Evolutionary conservation across 2,329 filamentous ascomycete species (phyloP).

Genomic region (Botrytis elliptica): DNA sequence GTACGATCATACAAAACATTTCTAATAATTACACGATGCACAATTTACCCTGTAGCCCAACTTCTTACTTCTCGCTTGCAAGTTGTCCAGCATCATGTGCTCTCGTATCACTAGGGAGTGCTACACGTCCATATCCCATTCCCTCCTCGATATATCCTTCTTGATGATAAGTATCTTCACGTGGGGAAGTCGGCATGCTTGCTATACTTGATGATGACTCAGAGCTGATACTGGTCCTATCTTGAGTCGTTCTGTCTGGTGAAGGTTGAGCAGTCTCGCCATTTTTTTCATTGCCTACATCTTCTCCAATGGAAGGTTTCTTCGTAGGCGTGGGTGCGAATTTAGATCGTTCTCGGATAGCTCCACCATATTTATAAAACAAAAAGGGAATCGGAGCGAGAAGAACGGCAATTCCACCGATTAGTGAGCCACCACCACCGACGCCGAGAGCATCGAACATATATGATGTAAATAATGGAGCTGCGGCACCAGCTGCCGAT

Average conservation of each 20-base stretch:
- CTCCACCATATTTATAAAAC: slow-evolving; percentile 37
- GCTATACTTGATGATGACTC: slow-evolving; percentile 43
- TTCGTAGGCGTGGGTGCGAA: slow-evolving; percentile 31
- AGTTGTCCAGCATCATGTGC: slow-evolving; percentile 14
- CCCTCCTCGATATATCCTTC: slow-evolving; percentile 20
- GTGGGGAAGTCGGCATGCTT: slow-evolving; percentile 40
- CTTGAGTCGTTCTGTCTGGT: background rate
- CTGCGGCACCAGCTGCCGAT: slow-evolving; percentile 61
- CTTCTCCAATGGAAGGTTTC: background rate
- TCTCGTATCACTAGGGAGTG: slow-evolving; percentile 8
- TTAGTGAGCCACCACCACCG: slow-evolving; percentile 51
- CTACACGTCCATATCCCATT: slow-evolving; percentile 10
- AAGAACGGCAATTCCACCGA: slow-evolving; percentile 50
- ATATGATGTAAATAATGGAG: slow-evolving; percentile 59
- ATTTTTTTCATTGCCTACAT: background rate
- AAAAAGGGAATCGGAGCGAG: slow-evolving; percentile 37
- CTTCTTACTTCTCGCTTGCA: slow-evolving; percentile 8
- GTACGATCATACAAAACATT: background rate
- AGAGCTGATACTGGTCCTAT: background rate
- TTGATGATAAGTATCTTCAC: slow-evolving; percentile 19
- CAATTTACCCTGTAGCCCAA: background rate
- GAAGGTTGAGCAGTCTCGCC: background rate
- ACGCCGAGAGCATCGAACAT: slow-evolving; percentile 46
- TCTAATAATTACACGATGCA: background rate
- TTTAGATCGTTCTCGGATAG: slow-evolving; percentile 36